phyloP scores from a whole-genome alignment of 306 rosid species.

The cucumber (Cucumis sativus) region Cucumber_9930_V3 NC_026660.2:30558501-30559000 shows the following conservation, averaged over 20 bases:
- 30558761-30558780: slow-evolving; percentile 28
- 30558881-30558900: background rate
- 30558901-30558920: background rate
- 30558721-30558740: slow-evolving; percentile 32
- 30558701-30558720: slow-evolving; percentile 54
- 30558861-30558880: background rate
- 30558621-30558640: slow-evolving; percentile 30
- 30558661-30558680: slow-evolving; percentile 46
- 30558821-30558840: background rate
- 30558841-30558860: background rate
- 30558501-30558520: slow-evolving; percentile 39
- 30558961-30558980: background rate
- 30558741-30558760: slow-evolving; percentile 33
- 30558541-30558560: slow-evolving; percentile 17
- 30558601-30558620: background rate
- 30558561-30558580: background rate
- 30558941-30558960: background rate
- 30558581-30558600: background rate
- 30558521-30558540: slow-evolving; percentile 41
- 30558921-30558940: background rate
- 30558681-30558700: slow-evolving; percentile 62
- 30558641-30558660: slow-evolving; percentile 68
- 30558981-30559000: background rate
- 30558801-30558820: background rate
- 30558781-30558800: background rate